Percentiles rank a stretch among this genome's conserved stretches.
phyloP scores from a whole-genome alignment of 164 flowering plant species.

The Malania oleifera region DNA sequence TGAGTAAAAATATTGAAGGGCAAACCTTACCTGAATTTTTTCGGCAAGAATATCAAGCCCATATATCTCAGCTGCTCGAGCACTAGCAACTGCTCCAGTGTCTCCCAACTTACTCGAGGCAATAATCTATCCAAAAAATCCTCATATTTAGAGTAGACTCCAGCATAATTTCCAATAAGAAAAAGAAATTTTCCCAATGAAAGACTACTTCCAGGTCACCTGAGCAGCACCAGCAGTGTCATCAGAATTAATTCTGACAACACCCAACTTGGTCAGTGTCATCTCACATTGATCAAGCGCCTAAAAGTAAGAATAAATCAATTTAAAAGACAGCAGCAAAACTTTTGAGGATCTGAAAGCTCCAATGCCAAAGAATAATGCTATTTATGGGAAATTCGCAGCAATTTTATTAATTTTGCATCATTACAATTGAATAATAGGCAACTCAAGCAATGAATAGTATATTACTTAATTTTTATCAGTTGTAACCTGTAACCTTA shows the following conservation, averaged over 20 bases:
- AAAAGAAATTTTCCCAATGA: not conserved
- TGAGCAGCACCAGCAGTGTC: conserved; percentile 88
- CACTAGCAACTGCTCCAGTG: conserved; percentile 51
- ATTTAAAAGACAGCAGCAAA: no score
- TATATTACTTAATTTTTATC: no score
- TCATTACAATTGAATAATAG: not conserved
- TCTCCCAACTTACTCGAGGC: conserved; percentile 33
- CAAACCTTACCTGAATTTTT: conserved; percentile 38
- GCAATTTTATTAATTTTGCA: no score
- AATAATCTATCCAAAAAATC: conserved; percentile 29
- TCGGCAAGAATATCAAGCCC: conserved; percentile 53
- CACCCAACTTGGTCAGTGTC: conserved; percentile 52
- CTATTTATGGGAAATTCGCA: no score
- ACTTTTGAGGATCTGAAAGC: no score
- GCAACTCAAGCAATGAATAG: no score
- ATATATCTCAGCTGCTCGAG: conserved; percentile 52
- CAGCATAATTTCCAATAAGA: not conserved
- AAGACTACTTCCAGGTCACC: conserved; percentile 23
- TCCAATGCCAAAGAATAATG: no score
- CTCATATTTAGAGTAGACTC: not conserved
- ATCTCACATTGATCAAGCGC: conserved; percentile 74
- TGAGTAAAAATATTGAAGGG: not conserved
- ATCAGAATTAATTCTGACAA: conserved; percentile 48
- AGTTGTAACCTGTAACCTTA: no score
- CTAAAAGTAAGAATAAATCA: conserved; percentile 29